Base-by-base conservation (phyloP, 352 stramenopile species). In the Globisporangium uncinulatum region DNA sequence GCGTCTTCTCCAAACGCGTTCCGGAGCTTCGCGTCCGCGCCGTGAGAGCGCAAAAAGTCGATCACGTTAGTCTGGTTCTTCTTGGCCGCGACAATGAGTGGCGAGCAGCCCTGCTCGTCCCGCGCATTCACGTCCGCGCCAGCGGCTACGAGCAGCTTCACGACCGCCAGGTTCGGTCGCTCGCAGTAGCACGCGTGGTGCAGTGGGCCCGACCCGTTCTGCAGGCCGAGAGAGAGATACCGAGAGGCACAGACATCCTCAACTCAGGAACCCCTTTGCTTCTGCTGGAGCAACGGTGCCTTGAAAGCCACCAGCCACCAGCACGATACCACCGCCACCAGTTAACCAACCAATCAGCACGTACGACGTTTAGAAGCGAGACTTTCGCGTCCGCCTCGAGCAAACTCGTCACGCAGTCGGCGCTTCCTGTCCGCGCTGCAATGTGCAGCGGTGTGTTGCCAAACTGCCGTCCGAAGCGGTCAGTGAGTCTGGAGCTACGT, bases 121-220 rank as follows among this genome's bases (percentile, higher is more conserved):
- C 65, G 58, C 20, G 68, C 71, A 45, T 92, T 86, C 29, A 89
- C 70, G 52, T 92, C 70, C 21, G 69, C 75, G 10, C 78, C 78
- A 42, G 79, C 80, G 17, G 71, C 62, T 1, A 92, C 58, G 5
- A 92, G 70, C 1, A 87, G 59, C 57, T 74, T 68, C 20, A 79
- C 66, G 39, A 89, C 76, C 19, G 73, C 48, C 47, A 71, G 15
- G 42, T 89, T 91, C 19, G 74, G 63, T 2, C 56, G 62, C 21
- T 84, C 77, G 63, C 83, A 86, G 65, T 92, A 92, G 59, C 83
- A 92, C 37, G 79, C 79, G 53, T 92, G 83, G 53, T 92, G 83
- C 15, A 92, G 64, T 11, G 80, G 71, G 29, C 79, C 67, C 19
- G 83, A 92, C 11, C 76, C 78, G 57, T 90, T 89, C 80, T 92